Evolutionary conservation across 768 basidiomycete genomes (phyloP).

Genomic region (Leccinum arenicola): DNA sequence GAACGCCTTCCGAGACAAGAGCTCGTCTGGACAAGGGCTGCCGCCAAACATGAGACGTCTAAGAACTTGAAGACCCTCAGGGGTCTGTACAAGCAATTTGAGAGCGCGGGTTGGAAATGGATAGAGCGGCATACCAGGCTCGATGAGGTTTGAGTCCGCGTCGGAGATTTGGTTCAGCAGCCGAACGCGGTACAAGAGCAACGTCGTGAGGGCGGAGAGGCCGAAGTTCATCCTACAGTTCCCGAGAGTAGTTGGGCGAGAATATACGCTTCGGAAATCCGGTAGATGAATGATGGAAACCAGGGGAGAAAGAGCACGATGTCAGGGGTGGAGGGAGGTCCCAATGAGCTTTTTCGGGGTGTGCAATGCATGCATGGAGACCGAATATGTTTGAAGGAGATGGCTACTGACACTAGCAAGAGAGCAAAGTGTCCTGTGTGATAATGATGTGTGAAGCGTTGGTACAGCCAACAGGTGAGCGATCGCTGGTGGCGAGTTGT

Average conservation of each 20-base stretch:
- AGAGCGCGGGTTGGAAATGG: constrained; percentile 40
- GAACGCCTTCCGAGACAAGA: constrained; percentile 48
- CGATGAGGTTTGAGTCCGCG: constrained; percentile 32
- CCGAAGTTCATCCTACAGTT: constrained; percentile 35
- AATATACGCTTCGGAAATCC: too few species aligned
- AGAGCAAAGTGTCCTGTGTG: constrained; percentile 15
- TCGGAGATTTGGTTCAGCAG: not conserved
- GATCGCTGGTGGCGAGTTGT: constrained; percentile 46
- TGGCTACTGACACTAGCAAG: not conserved
- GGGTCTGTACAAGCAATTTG: constrained; percentile 46
- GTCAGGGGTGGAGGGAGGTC: constrained; percentile 20
- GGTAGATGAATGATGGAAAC: constrained; percentile 24
- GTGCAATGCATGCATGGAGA: constrained; percentile 1
- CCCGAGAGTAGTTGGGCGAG: constrained; percentile 2
- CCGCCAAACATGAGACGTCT: constrained; percentile 49
- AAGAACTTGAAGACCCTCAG: constrained; percentile 42
- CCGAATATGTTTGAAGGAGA: too few species aligned
- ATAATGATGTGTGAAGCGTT: constrained; percentile 18
- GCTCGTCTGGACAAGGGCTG: constrained; percentile 50
- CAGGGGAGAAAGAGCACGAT: constrained; percentile 19
- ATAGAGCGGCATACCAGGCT: constrained; percentile 39
- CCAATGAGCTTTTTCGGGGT: constrained; percentile 24
- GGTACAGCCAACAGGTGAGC: constrained; percentile 39
- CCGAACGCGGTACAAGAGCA: constrained; percentile 34
- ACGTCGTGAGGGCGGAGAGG: constrained; percentile 19